These are phyloP conservation scores for Xylariaceae sp. DNA, from an alignment of 2,329 filamentous ascomycete genomes.

Conservation along the genomic window DNA sequence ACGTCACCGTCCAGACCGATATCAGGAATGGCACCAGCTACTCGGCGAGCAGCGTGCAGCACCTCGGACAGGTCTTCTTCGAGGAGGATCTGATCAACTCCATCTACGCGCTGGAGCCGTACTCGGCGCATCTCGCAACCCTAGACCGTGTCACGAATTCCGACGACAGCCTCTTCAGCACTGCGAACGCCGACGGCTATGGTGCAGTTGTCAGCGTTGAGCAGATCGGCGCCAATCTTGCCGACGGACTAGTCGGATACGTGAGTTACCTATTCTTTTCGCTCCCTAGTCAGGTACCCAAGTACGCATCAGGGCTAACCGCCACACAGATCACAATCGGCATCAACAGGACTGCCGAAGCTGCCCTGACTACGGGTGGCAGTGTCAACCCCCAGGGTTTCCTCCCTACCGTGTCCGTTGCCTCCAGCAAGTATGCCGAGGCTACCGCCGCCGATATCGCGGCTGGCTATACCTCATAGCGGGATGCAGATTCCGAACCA, in stretches of 20 bases:
- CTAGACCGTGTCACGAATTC: constrained; percentile 47
- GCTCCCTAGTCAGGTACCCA: too few species aligned
- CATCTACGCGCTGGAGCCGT: constrained; percentile 49
- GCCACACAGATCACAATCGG: too few species aligned
- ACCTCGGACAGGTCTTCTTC: constrained; percentile 62
- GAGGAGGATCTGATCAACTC: constrained; percentile 52
- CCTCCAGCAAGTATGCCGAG: constrained; percentile 33
- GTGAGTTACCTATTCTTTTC: too few species aligned
- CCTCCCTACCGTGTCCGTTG: too few species aligned
- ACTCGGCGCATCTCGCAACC: constrained; percentile 39
- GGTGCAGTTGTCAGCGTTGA: constrained; percentile 39
- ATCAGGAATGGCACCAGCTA: constrained; percentile 52
- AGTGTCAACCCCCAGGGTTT: too few species aligned
- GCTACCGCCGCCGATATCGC: constrained; percentile 5
- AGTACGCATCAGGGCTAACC: too few species aligned
- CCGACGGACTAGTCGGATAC: too few species aligned
- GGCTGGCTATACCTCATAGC: too few species aligned
- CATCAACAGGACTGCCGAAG: too few species aligned
- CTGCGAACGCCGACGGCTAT: too few species aligned
- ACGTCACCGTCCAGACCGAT: constrained; percentile 7
- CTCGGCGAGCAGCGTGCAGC: constrained; percentile 49
- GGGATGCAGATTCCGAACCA: too few species aligned
- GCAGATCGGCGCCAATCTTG: constrained; percentile 26
- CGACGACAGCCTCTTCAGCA: constrained; percentile 40
- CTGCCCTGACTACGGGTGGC: too few species aligned